Conservation (phyloP, 805 yeast species). For the Myxozyma mucilagina region DNA sequence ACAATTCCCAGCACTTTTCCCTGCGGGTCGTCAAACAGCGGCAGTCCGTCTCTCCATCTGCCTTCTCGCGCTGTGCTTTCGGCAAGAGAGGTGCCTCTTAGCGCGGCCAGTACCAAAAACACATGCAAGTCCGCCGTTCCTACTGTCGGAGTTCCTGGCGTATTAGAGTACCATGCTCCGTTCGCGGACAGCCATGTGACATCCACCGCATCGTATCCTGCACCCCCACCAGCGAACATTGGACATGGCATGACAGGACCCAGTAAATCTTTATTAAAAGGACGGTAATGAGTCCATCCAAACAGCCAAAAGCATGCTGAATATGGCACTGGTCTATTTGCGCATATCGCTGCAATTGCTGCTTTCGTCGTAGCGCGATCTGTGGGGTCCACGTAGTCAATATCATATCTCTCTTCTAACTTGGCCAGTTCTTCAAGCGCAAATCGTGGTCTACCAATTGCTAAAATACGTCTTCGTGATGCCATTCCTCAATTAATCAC, state of each 20-base stretch:
- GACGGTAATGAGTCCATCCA: conserved; percentile 45
- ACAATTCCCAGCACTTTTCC: conserved; percentile 56
- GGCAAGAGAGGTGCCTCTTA: conserved; percentile 51
- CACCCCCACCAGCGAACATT: conserved; percentile 48
- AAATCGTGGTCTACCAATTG: conserved; percentile 16
- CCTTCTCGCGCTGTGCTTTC: conserved; percentile 49
- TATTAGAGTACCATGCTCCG: conserved; percentile 53
- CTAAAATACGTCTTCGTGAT: conserved; percentile 13
- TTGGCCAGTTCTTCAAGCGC: conserved; percentile 51
- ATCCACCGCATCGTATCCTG: conserved; percentile 59
- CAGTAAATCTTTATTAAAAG: conserved; percentile 48
- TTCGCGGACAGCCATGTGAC: conserved; percentile 45
- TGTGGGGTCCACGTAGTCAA: conserved; percentile 19
- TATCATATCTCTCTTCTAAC: conserved; percentile 39
- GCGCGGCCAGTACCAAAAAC: conserved; percentile 52
- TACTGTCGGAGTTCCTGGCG: conserved; percentile 53
- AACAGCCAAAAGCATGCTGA: conserved; percentile 48
- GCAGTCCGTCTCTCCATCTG: conserved; percentile 44
- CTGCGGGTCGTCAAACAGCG: conserved; percentile 21
- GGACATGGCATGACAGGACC: conserved; percentile 45
- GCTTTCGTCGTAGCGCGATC: conserved; percentile 36
- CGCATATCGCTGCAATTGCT: conserved; percentile 45
- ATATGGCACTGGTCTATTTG: conserved; percentile 43
- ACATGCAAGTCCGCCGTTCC: conserved; percentile 61
- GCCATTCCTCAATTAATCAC: background rate